Conservation (phyloP, 352 stramenopile genomes). For the Peronospora destructor region DNA sequence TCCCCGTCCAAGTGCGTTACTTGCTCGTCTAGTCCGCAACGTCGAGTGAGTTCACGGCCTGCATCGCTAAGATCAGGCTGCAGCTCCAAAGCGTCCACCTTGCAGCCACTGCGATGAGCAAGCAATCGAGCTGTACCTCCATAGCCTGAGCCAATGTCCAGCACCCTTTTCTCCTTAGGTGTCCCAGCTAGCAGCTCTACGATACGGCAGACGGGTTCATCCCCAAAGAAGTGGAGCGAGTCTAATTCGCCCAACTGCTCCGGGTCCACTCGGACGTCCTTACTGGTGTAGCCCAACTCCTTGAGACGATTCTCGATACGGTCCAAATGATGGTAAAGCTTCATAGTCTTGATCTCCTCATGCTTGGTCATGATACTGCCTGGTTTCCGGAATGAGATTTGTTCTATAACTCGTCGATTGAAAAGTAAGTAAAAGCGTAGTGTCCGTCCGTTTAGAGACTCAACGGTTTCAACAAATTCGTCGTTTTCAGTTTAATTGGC, state of each 20-base stretch:
- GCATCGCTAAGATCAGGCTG: slow-evolving; percentile 66
- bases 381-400: neutral
- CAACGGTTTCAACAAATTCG: neutral
- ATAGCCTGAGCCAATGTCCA: slow-evolving; percentile 88
- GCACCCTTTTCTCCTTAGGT: slow-evolving; percentile 33
- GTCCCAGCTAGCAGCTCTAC: slow-evolving; percentile 28
- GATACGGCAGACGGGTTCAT: slow-evolving; percentile 50
- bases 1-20: slow-evolving; percentile 58
- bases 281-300: slow-evolving; percentile 21
- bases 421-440: neutral
- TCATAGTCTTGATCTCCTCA: slow-evolving; percentile 85
- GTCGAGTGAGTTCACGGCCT: slow-evolving; percentile 47
- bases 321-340: slow-evolving; percentile 77
- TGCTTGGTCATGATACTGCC: slow-evolving; percentile 20
- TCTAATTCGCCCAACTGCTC: slow-evolving; percentile 49
- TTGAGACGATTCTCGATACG: slow-evolving; percentile 66
- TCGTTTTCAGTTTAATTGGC: too few relatives aligned
- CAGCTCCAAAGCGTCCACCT: slow-evolving; percentile 68
- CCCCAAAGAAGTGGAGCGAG: slow-evolving; percentile 59
- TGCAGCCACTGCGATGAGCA: slow-evolving; percentile 55
- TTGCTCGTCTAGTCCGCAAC: slow-evolving; percentile 38
- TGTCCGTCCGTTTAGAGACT: neutral
- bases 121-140: slow-evolving; percentile 83
- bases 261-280: slow-evolving; percentile 30
- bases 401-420: neutral